Conservation (phyloP, 2,329 filamentous ascomycete species). For the Pseudopyricularia javanii region DNA sequence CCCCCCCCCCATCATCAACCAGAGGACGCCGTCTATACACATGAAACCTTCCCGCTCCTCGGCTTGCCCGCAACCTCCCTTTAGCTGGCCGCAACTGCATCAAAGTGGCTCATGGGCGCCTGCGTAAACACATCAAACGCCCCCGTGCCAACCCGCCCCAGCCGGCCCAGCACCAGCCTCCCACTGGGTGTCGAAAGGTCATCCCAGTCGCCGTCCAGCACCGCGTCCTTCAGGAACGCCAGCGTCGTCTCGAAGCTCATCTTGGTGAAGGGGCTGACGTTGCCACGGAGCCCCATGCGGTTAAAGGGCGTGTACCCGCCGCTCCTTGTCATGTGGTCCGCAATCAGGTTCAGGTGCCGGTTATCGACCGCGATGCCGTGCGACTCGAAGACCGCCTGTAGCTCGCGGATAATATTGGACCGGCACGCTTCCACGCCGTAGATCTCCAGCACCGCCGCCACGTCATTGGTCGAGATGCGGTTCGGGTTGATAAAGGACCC, state of each 20-base stretch:
- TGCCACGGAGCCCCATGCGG: conserved; percentile 74
- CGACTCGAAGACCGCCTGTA: conserved; percentile 72
- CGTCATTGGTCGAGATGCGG: conserved; percentile 82
- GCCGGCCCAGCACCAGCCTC: conserved; percentile 74
- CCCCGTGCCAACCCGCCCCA: conserved; percentile 78
- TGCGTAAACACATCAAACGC: conserved; percentile 74
- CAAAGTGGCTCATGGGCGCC: conserved; percentile 39
- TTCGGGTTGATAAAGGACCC: conserved; percentile 77
- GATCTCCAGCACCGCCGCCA: conserved; percentile 67
- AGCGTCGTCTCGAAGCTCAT: conserved; percentile 99
- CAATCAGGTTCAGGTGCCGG: conserved; percentile 88
- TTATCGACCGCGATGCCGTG: conserved; percentile 90
- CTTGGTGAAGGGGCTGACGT: conserved; percentile 87
- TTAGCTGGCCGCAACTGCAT: conserved; percentile 8
- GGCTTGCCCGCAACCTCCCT: no score
- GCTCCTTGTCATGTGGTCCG: conserved; percentile 92
- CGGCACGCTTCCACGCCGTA: conserved; percentile 94
- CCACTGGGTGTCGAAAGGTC: conserved; percentile 76
- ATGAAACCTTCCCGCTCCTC: no score
- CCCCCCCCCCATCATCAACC: no score
- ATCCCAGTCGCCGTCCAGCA: conserved; percentile 83
- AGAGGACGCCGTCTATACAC: no score
- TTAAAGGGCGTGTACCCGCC: conserved; percentile 88
- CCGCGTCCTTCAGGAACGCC: conserved; percentile 83
- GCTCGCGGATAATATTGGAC: conserved; percentile 73